Evolutionary conservation across 352 stramenopile species (phyloP), one percentile per base, ranked within the genome.

Genomic region (Pythium sukuiense): DNA sequence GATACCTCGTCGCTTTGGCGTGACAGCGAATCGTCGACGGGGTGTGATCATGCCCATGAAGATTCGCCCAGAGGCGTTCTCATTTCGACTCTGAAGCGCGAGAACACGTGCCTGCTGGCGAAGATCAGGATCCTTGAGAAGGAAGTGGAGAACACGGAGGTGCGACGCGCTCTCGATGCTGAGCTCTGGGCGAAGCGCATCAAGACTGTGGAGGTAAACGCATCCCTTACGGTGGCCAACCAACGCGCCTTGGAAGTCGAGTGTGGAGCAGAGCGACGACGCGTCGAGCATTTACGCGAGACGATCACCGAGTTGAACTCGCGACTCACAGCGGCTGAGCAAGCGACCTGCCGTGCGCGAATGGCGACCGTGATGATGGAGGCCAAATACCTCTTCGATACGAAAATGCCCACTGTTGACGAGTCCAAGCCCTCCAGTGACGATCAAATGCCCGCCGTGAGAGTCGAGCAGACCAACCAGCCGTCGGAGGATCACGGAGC

Each of bases 321-420:
- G 16, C 45, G 33, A 49, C 45, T 63, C 1, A 48, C 30, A 13
- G 30, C 35, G 4, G 20, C 39, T 2, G 55, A 61, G 18, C 24
- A 26, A 11, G 55, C 39, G 6, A 20, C 49, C 3, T 55, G 55
- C 14, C 24, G 20, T 12, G 37, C 55, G 13, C 24, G 24, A 2
- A 63, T 50, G 45, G 46, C 32, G 30, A 39, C 58, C 11, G 45
- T 45, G 20, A 12, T 56, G 20, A 65, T 43, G 32, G 48, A 53
- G 24, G 37, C 48, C 35, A 65, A 65, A 26, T 46, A 52, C 18
- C 6, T n/a, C 18, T 52, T 29, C 45, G n/a, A 52, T 6, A 29
- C n/a, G 18, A 52, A 52, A 18, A 7, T 29, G 18, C 7, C 45
- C 20, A 29, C 6, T 29, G 45, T 29, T 2, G 18, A 29, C 45